These are phyloP conservation scores for Diaporthe destruens DNA, from an alignment of 2,329 filamentous ascomycete species.

Conservation along the genomic window DNA sequence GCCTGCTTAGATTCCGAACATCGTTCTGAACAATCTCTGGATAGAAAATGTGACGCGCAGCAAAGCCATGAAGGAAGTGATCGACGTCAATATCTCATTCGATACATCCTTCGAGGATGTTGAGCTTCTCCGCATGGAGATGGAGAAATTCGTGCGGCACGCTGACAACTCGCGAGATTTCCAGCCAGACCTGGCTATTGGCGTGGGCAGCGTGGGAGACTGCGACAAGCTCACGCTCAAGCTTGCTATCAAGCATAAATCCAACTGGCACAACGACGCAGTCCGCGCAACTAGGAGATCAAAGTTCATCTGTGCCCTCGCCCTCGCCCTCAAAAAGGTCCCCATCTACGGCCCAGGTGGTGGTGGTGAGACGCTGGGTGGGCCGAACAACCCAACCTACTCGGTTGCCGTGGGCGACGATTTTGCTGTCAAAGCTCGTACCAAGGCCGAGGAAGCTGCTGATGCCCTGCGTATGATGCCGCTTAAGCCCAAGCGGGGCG, in stretches of 20 bases:
- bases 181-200: constrained; percentile 83
- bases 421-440: constrained; percentile 73
- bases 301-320: constrained; percentile 97
- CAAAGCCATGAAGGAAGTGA: constrained; percentile 89
- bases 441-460: constrained; percentile 69
- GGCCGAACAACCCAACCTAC: constrained; percentile 82
- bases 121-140: constrained; percentile 84
- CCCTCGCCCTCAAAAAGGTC: constrained; percentile 85
- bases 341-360: constrained; percentile 88
- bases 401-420: constrained; percentile 80
- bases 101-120: constrained; percentile 92
- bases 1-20: constrained; percentile 81
- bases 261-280: constrained; percentile 89
- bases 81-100: constrained; percentile 84
- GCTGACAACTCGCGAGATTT: constrained; percentile 93
- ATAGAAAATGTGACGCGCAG: constrained; percentile 94
- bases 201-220: constrained; percentile 82
- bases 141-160: constrained; percentile 85
- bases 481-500: constrained; percentile 42
- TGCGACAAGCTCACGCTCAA: constrained; percentile 89
- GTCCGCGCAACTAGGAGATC: constrained; percentile 85
- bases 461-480: constrained; percentile 77
- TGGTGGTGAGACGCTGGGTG: constrained; percentile 70
- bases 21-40: constrained; percentile 91
- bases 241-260: constrained; percentile 91